Percentiles rank a stretch among this genome's conserved stretches.
Evolutionary conservation across 345 rosid genomes (phyloP).

Genomic region (Populus alba): DNA sequence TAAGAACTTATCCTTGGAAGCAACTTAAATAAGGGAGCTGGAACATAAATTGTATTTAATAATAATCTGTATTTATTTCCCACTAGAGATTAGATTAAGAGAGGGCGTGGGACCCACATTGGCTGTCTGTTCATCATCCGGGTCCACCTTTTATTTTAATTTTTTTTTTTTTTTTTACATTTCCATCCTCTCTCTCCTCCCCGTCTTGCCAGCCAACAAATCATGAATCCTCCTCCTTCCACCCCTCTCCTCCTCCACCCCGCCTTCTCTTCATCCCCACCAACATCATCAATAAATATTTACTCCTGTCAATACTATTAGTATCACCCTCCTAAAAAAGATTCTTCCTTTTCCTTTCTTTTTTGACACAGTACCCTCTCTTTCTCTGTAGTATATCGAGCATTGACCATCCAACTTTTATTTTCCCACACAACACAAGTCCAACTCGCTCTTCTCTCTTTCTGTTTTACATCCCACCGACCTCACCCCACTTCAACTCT

Average conservation of each 20-base stretch:
- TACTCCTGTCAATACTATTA: conserved; percentile 8
- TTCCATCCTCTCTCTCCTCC: neutral
- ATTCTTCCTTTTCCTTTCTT: conserved; percentile 1
- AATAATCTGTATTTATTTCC: neutral
- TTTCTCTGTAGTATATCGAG: neutral
- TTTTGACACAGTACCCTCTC: neutral
- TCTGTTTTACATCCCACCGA: conserved; percentile 12
- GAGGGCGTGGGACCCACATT: neutral
- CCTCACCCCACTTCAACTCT: conserved; percentile 22
- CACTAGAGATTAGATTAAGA: neutral
- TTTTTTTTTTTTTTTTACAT: neutral
- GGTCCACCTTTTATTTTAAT: conserved; percentile 1
- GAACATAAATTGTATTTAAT: too few species aligned
- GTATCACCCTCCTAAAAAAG: neutral
- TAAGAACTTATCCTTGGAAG: too few species aligned
- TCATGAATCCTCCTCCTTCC: conserved; percentile 16
- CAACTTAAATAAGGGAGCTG: too few species aligned
- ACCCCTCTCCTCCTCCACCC: neutral
- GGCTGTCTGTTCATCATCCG: neutral
- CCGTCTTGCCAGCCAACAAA: conserved; percentile 3
- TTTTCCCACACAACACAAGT: conserved; percentile 27
- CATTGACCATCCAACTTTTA: conserved; percentile 19
- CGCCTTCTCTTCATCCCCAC: neutral
- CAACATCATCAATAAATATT: too few species aligned
- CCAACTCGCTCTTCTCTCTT: conserved; percentile 22